These are phyloP conservation scores for Tetrahymena malaccensis DNA, from an alignment of 73 alveolate species.

Conservation along the genomic window DNA sequence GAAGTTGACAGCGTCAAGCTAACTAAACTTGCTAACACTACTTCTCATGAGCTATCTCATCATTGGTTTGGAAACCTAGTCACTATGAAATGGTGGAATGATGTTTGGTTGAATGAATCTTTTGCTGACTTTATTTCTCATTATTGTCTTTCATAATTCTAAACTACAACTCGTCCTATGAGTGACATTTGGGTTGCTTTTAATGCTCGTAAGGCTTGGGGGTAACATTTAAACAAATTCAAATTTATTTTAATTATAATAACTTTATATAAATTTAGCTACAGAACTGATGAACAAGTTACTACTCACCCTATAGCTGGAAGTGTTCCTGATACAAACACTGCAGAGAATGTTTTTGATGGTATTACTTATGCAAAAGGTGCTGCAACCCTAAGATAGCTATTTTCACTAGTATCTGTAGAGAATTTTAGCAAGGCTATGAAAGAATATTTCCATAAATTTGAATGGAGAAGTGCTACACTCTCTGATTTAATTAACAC, in stretches of 20 bases:
- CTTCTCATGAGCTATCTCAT: slow-evolving; percentile 96
- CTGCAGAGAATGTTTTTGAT: slow-evolving; percentile 90
- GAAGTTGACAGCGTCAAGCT: slow-evolving; percentile 52
- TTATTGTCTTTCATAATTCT: slow-evolving; percentile 48
- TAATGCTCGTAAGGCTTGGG: slow-evolving; percentile 81
- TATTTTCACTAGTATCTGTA: slow-evolving; percentile 76
- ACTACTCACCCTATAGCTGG: slow-evolving; percentile 95
- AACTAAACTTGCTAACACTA: slow-evolving; percentile 46
- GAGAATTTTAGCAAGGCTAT: slow-evolving; percentile 74
- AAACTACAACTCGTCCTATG: slow-evolving; percentile 1
- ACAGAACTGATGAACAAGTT: slow-evolving; percentile 56
- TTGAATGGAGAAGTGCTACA: slow-evolving; percentile 71
- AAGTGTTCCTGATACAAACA: slow-evolving; percentile 79
- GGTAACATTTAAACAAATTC: slow-evolving; percentile 26
- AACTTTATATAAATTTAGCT: neutral
- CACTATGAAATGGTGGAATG: slow-evolving; percentile 99
- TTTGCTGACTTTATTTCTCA: slow-evolving; percentile 92
- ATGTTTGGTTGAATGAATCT: slow-evolving; percentile 96
- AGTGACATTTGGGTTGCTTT: slow-evolving; percentile 74
- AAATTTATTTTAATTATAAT: neutral
- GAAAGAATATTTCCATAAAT: slow-evolving; percentile 68
- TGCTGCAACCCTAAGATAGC: slow-evolving; percentile 82
- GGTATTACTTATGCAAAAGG: slow-evolving; percentile 96
- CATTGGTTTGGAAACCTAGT: slow-evolving; percentile 98
- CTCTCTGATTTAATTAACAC: slow-evolving; percentile 70